Evolutionary conservation across 2,329 filamentous ascomycete species (phyloP), one percentile per base, ranked within the genome.

Genomic region (Penicillium hesseltinei): DNA sequence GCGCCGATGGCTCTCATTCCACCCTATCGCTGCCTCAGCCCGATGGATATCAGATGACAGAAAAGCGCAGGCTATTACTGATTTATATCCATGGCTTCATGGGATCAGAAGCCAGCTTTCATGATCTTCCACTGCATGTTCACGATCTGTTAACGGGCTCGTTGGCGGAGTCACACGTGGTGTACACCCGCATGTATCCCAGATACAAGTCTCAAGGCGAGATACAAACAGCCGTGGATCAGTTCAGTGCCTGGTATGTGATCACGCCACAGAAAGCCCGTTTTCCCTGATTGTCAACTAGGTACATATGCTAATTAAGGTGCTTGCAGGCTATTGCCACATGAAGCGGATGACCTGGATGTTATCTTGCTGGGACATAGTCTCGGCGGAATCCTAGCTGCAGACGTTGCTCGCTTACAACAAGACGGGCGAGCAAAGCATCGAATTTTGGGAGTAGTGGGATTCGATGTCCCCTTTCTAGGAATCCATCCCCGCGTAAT

Each of bases 81-180:
- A 79, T 96, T 52, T 96, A 92, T 71, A 86, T 96, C 55, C 92
- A 96, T 77, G 92, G 92, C 59, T 96, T 95, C 76, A 88, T 94
- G 81, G 92, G 92, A 51, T 88, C 90, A 58, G 90, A 94, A 72
- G 88, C 89, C 33, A 95, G 90, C 57, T 97, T 97, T 71, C 84
- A 87, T 60, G 90, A 88, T 44, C 96, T 97, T 66, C 92, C 92
- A 0, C 89, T 89, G 8, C 91, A 96, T 76, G 84, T 96, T 4
- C 92, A 97, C 72, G 84, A 86, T 64, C 81, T 90, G 36, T 79
- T 95, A 39, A 85, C 85, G 13, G 79, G 84, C 9, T 80, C 87
- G 0, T 76, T 96, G 13, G 78, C 80, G 23, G 87, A 90, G 27
- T 88, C 87, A 6, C 91, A 95, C 77, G 82, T 88, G 36, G 86